These are phyloP conservation scores for Berberis thunbergii DNA, from an alignment of 164 flowering plant species.

Conservation along the genomic window DNA sequence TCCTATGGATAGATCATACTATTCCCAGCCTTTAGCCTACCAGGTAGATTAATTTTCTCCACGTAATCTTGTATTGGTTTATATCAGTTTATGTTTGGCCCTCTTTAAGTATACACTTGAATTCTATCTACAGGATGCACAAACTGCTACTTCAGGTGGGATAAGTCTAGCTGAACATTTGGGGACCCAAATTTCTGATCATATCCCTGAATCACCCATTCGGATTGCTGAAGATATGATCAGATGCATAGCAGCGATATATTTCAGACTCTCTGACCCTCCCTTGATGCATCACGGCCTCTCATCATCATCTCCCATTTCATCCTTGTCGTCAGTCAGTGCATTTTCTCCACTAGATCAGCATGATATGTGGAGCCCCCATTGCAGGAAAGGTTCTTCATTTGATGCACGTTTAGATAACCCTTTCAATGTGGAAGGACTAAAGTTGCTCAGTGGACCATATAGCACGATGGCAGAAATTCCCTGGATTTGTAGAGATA, in stretches of 20 bases:
- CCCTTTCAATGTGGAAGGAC: conserved; percentile 69
- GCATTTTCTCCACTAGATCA: conserved; percentile 73
- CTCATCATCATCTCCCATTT: conserved; percentile 54
- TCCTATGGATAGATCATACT: conserved; percentile 56
- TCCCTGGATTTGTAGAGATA: conserved; percentile 56
- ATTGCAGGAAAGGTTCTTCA: conserved; percentile 59
- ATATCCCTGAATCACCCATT: conserved; percentile 54
- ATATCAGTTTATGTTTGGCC: conserved; percentile 10
- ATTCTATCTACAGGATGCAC: conserved; percentile 29
- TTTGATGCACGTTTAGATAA: conserved; percentile 66
- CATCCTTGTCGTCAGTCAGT: conserved; percentile 64
- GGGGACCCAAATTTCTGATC: conserved; percentile 36
- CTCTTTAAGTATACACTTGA: background rate
- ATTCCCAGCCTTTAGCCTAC: conserved; percentile 87
- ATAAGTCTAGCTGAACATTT: conserved; percentile 64
- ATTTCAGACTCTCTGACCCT: conserved; percentile 73
- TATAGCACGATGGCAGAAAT: conserved; percentile 90
- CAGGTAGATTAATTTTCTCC: conserved; percentile 33
- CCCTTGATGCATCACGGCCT: conserved; percentile 40
- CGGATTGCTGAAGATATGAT: conserved; percentile 78
- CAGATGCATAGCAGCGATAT: conserved; percentile 63
- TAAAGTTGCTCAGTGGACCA: conserved; percentile 79
- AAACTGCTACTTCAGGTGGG: conserved; percentile 28
- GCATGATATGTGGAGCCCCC: conserved; percentile 75
- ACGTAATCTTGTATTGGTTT: background rate